Base-by-base conservation (phyloP, 2,329 filamentous ascomycete species). In the Nemania abortiva region DNA sequence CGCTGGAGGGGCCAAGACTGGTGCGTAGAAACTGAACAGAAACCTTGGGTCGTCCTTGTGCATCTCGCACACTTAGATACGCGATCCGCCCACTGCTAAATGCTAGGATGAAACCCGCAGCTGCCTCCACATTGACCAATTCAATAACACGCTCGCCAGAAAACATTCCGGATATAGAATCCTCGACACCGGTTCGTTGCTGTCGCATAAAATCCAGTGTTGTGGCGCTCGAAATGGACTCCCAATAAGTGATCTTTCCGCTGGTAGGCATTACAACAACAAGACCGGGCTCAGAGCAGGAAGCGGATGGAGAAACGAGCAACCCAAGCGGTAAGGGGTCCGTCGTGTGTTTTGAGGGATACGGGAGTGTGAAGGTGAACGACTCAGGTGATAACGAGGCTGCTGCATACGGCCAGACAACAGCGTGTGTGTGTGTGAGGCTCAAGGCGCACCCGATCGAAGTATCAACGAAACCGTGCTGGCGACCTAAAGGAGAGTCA, bases 161-260 rank as follows among this genome's bases (percentile, higher is more conserved):
- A 63, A 91, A 89, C 81, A 98, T 86, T 70, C 92, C 91, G 2
- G 88, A 85, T 70, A 97, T 89, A 2, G 84, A 84, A 54, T 92
- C 89, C 76, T 97, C 93, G 18, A 97, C 89, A 18, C 93, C 93
- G 72, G 90, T 91, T 72, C 92, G 90, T 76, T 93, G 92, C 78
- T 97, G 92, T 72, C 92, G 91, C 76, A 95, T 92, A 49, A 97
- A 88, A 71, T 92, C 93, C 64, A 97, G 86, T 0, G 93, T 94
- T 47, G 94, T 92, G 10, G 94, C 94, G 79, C 90, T 94, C 65
- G 95, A 94, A 71, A 98, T 92, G 47, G 94, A 97, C 79, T 98
- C 96, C 94, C 96, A 98, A 80, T 96, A 98, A 53, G 93, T 91
- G 61, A 98, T 89, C 79, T 91, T 95, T 61, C 96, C 96, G 57